Percentiles rank a stretch among this genome's conserved stretches.
Conservation (phyloP, 148 eudicot species). For the Polygonum aviculare region DNA sequence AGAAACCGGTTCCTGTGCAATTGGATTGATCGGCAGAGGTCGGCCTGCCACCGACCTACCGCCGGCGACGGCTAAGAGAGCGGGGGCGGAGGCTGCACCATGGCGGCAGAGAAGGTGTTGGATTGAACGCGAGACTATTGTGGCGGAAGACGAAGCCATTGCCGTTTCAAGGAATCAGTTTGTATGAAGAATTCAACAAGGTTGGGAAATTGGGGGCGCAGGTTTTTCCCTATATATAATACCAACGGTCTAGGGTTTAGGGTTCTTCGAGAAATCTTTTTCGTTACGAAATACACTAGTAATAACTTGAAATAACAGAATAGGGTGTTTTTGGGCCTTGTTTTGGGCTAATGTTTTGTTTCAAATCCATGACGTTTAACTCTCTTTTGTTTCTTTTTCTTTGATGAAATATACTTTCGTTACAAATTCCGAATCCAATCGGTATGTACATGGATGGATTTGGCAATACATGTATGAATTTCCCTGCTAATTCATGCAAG, state of each 20-base stretch:
- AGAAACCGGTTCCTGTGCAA: background rate
- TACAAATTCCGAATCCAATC: slow-evolving; percentile 9
- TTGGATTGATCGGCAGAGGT: slow-evolving; percentile 1
- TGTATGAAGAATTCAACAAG: background rate
- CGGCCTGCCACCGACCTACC: background rate
- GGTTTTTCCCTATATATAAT: background rate
- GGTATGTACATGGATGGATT: slow-evolving; percentile 4
- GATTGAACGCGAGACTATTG: background rate
- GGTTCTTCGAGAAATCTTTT: background rate
- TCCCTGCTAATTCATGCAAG: background rate
- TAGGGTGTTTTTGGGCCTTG: background rate
- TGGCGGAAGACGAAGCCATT: slow-evolving; percentile 3
- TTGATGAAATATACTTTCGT: background rate
- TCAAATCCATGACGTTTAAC: background rate
- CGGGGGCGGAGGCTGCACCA: background rate
- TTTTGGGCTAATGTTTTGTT: background rate
- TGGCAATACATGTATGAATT: background rate
- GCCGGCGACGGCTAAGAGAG: background rate
- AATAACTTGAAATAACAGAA: no score
- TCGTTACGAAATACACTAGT: no score
- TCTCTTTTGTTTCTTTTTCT: background rate
- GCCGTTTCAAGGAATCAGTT: background rate
- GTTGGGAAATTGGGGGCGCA: background rate
- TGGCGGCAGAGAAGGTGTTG: slow-evolving; percentile 6
- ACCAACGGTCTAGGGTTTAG: background rate